Percentiles rank a stretch among this genome's conserved stretches.
Evolutionary conservation across 352 stramenopile genomes (phyloP).

Genomic region (Pythium brassicae): DNA sequence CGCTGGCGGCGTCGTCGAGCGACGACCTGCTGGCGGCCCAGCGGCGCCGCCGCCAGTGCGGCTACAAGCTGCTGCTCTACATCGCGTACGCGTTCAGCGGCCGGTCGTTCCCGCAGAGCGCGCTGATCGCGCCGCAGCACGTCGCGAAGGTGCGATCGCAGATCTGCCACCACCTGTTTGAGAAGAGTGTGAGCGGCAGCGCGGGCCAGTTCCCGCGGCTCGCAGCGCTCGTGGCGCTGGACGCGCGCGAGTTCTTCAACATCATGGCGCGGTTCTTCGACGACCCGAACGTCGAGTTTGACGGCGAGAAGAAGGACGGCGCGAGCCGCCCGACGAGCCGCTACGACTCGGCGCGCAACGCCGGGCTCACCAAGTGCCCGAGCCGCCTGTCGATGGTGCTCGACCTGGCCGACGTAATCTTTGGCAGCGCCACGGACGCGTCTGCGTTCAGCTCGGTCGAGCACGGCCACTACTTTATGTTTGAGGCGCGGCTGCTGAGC

Average conservation of each 20-base stretch:
- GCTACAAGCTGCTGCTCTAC: slow-evolving; percentile 89
- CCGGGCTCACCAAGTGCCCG: slow-evolving; percentile 67
- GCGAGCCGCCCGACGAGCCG: slow-evolving; percentile 45
- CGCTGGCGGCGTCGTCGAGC: slow-evolving; percentile 16
- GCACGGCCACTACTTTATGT: slow-evolving; percentile 89
- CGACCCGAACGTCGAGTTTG: slow-evolving; percentile 79
- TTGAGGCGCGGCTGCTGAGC: slow-evolving; percentile 83
- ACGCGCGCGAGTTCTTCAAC: slow-evolving; percentile 78
- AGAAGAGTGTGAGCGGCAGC: slow-evolving; percentile 38
- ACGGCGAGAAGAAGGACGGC: slow-evolving; percentile 66
- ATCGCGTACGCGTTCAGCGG: slow-evolving; percentile 90
- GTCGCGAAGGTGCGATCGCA: slow-evolving; percentile 64
- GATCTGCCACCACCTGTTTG: slow-evolving; percentile 86
- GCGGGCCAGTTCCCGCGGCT: slow-evolving; percentile 76
- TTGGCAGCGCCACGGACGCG: slow-evolving; percentile 34
- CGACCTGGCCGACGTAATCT: slow-evolving; percentile 78
- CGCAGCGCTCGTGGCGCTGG: slow-evolving; percentile 67
- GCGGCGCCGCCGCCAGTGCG: slow-evolving; percentile 61
- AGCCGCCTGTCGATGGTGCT: slow-evolving; percentile 82
- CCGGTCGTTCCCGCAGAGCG: slow-evolving; percentile 86
- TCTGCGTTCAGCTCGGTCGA: slow-evolving; percentile 74
- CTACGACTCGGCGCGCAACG: slow-evolving; percentile 75
- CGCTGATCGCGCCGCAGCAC: slow-evolving; percentile 58
- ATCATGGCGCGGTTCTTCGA: slow-evolving; percentile 80
- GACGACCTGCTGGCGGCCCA: slow-evolving; percentile 50